Evolutionary conservation across 441 rosid species (phyloP), one percentile per base, ranked within the genome.

Genomic region (Populus hybrid): DNA sequence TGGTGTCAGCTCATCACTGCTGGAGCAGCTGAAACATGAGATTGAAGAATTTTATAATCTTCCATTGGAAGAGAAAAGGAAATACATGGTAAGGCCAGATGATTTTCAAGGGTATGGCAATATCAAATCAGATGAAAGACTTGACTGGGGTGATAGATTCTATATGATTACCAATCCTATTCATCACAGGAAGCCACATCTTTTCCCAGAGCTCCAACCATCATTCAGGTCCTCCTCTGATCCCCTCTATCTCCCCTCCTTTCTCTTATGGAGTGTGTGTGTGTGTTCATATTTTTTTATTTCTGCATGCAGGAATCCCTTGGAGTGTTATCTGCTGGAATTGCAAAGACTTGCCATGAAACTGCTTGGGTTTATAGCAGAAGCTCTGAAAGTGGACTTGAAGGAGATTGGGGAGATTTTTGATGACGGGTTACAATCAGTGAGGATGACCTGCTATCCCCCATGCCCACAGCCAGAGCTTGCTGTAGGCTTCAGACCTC

Each of bases 141-240:
- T 78, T 36, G 88, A 89, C 42, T 90, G 92, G 91, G 88, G 82
- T 1, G 92, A 90, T 46, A 77, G 88, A 69, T 69, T 90, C 7
- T 87, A 63, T 57, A 79, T 87, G 81, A 74, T 78, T 6, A 85
- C 88, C 42, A 88, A 85, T 73, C 92, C 94, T 14, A 21, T 80
- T 59, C 77, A 83, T 18, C 67, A 73, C 67, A 83, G 92, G 69
- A 86, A 77, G 40, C 75, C 86, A 20, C 86, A 87, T 72, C 87
- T 90, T 16, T 50, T 89, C 30, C 88, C 91, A 5, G 82, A 84
- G 74, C 89, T 90, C 70, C 89, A 87, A 78, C 69, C 86, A 73
- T 76, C 87, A 10, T 40, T 89, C 2, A 89, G 88, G 94, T 87
- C 3, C 3, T 38, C 12, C 6, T 4, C 16, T 28, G 30, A 28